Base-by-base conservation (phyloP, 352 stramenopile species). In the Phytophthora pseudosyringae region DNA sequence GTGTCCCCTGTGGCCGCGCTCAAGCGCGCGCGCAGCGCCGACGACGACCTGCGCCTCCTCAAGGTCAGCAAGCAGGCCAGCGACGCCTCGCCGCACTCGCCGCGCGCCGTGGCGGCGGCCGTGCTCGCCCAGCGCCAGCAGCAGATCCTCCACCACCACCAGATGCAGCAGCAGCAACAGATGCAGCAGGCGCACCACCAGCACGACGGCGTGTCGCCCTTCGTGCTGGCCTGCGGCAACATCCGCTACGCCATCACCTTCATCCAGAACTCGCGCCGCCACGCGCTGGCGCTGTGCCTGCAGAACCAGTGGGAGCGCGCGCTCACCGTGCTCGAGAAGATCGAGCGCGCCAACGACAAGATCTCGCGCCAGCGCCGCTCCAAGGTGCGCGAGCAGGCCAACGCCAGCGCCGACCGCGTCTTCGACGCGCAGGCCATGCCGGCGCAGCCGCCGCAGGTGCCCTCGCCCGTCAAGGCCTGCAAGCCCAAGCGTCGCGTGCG, bases 251-350 rank as follows among this genome's bases (percentile, higher is more conserved):
- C 84, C 29, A 86, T 93, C 62, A 78, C 75, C 16, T 93, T 93
- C 59, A 75, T 93, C 29, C 84, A 88, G 66, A 85, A 89, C 58
- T 90, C 84, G 47, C 82, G 84, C 28, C 79, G 80, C 52, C 82
- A 93, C 63, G 84, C 84, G 36, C 64, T 93, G 12, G 75, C 74
- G 33, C 72, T 93, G 59, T 78, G 86, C 33, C 56, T 85, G 3
- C 78, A 93, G 67, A 90, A 90, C 69, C 69, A 93, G 53, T 93
- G 82, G 77, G 78, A 91, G 46, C 84, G 84, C 46, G 84, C 84
- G 12, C 60, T 93, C 28, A 71, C 64, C 38, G 82, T 93, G 51
- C 73, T 93, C 12, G 84, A 93, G 64, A 93, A 93, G 72, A 87
- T 93, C 46, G 84, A 93, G 64, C 82, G 82, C 21, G 84, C 84